A percentile compares a stretch with the other conserved stretches of the same genome.
These are phyloP conservation scores for Ophiorrhiza pumila DNA, from an alignment of 257 asterid species.

Conservation along the genomic window DNA sequence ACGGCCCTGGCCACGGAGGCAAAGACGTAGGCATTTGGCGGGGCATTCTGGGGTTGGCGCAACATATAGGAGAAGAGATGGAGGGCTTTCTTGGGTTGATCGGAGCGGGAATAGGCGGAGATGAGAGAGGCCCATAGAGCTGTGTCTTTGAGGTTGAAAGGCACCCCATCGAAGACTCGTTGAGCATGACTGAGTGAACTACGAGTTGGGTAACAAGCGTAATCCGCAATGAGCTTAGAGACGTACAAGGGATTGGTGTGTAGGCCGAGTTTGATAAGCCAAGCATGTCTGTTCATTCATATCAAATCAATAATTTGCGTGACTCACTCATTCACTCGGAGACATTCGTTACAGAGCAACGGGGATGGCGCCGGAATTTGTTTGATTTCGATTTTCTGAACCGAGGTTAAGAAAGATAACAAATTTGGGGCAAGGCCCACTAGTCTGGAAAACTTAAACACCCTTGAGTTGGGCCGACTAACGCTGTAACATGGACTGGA, in stretches of 20 bases:
- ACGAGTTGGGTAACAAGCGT: constrained; percentile 5
- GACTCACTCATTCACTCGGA: background rate
- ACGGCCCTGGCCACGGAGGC: constrained; percentile 39
- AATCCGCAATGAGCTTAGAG: constrained; percentile 29
- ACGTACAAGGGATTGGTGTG: constrained; percentile 26
- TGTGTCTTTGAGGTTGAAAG: constrained; percentile 31
- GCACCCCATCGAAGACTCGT: constrained; percentile 38
- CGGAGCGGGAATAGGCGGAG: constrained; percentile 35
- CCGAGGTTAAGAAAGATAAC: no score
- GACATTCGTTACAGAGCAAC: no score
- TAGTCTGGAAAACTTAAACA: no score
- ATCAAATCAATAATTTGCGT: background rate
- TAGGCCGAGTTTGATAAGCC: constrained; percentile 36
- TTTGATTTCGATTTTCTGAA: no score
- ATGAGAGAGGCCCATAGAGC: constrained; percentile 42
- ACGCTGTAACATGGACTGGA: no score
- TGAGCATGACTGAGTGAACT: constrained; percentile 28
- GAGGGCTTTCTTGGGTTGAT: constrained; percentile 27
- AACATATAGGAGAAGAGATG: constrained; percentile 32
- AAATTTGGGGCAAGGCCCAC: no score
- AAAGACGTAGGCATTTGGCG: constrained; percentile 34
- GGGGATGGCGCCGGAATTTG: background rate
- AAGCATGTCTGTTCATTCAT: constrained; percentile 42
- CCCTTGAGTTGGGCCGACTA: no score
- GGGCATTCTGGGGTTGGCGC: constrained; percentile 7